Evolutionary conservation across 768 basidiomycete genomes (phyloP), one percentile per base, ranked within the genome.

Genomic region (Xerocomus potaroensis): DNA sequence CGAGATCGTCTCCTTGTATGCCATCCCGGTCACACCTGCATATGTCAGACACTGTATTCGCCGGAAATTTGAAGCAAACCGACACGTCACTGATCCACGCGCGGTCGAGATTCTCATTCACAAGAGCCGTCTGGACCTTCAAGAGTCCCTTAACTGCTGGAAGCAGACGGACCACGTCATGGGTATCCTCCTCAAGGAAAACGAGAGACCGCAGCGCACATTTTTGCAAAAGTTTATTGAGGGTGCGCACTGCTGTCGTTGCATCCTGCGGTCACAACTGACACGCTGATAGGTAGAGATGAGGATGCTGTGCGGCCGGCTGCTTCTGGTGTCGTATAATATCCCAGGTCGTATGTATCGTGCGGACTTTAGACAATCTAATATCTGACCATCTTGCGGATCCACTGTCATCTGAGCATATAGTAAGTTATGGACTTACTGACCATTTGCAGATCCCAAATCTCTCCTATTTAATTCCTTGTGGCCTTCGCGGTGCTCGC

Each of bases 61-160:
- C 55, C 80, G 83, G 57, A 79, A 83, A 48, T 98, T 95, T 55
- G 95, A 98, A 67, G 74, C 76, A 52, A 87, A 95, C 73, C 78
- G 84, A 44, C 73, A 87, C 58, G 81, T 96, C 31, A 80, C 83
- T 36, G 91, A 98, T 70, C 69, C 78, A 22, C 80, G 82, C 45
- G 81, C 87, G 19, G 81, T 98, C 63, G 92, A 99, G 64, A 71
- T 95, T 36, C 74, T 97, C 57, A 61, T 96, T 32, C 76, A 86
- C 61, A 97, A 97, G 74, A 76, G 80, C 43, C 74, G 81, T 53
- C 86, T 83, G 70, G 92, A 97, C 56, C 90, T 82, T 61, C 95
- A 98, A 74, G 95, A 97, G 75, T 85, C 86, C 43, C 74, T 96
- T 75, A 97, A 97, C 63, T 80, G 78, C 58, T 97, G 93, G 93